A percentile compares a stretch with the other conserved stretches of the same genome.
Evolutionary conservation across 2,329 filamentous ascomycete species (phyloP).

Genomic region (Fusarium xyrophilum): DNA sequence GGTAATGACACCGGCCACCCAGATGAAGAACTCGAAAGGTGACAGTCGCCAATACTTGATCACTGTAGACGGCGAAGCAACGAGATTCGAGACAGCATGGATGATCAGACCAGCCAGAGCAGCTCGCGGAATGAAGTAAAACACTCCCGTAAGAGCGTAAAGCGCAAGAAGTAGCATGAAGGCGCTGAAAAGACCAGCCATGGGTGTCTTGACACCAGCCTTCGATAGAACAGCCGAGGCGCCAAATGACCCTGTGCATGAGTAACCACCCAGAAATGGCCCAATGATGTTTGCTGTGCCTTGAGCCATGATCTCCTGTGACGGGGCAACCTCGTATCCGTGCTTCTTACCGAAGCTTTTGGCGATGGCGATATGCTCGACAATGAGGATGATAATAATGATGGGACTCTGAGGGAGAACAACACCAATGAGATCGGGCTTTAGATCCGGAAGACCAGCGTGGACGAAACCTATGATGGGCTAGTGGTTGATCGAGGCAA

Average conservation of each 20-base stretch:
- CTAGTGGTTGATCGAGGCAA: constrained; percentile 7
- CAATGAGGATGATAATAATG: constrained; percentile 76
- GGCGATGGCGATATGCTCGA: constrained; percentile 84
- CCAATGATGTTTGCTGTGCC: constrained; percentile 78
- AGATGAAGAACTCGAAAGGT: constrained; percentile 76
- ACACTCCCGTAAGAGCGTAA: constrained; percentile 77
- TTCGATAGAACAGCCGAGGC: constrained; percentile 86
- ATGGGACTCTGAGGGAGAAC: constrained; percentile 71
- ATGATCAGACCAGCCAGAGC: constrained; percentile 79
- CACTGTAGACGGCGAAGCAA: constrained; percentile 75
- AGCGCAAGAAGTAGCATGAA: constrained; percentile 77
- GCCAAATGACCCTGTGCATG: constrained; percentile 57
- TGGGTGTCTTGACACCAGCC: constrained; percentile 79
- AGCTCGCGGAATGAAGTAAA: constrained; percentile 80
- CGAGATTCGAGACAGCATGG: constrained; percentile 79
- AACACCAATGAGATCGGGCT: constrained; percentile 60
- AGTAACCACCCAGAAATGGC: constrained; percentile 70
- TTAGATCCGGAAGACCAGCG: constrained; percentile 59
- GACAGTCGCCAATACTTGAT: constrained; percentile 82
- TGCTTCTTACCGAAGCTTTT: constrained; percentile 83
- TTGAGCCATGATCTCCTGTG: constrained; percentile 80
- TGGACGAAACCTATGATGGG: background rate
- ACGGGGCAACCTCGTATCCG: constrained; percentile 80
- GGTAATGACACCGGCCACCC: constrained; percentile 74
- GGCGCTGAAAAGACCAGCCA: constrained; percentile 80